Evolutionary conservation across 2,329 filamentous ascomycete genomes (phyloP).

Genomic region (Fusarium lyarnte): DNA sequence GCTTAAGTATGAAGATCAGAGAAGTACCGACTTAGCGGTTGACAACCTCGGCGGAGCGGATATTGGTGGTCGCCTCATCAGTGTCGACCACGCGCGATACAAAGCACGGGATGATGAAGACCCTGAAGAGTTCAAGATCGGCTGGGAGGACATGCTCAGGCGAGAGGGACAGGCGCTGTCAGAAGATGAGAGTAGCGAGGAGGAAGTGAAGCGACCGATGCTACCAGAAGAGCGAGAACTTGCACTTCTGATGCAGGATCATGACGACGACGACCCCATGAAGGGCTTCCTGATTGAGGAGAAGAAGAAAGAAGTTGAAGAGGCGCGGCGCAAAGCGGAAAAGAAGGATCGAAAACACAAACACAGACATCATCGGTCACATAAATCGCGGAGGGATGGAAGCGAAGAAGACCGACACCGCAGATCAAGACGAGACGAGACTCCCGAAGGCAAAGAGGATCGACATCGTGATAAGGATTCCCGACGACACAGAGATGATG

Average conservation of each 20-base stretch:
- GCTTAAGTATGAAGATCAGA: slow-evolving; percentile 97
- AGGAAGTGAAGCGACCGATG: slow-evolving; percentile 66
- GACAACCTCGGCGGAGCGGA: slow-evolving; percentile 92
- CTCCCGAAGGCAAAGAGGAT: slow-evolving; percentile 42
- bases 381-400: slow-evolving; percentile 52
- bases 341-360: slow-evolving; percentile 59
- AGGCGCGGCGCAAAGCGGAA: slow-evolving; percentile 66
- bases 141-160: slow-evolving; percentile 68
- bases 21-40: slow-evolving; percentile 93
- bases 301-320: slow-evolving; percentile 88
- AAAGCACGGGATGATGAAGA: slow-evolving; percentile 85
- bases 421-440: slow-evolving; percentile 53
- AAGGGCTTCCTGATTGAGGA: slow-evolving; percentile 88
- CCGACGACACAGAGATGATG: slow-evolving; percentile 42
- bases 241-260: slow-evolving; percentile 75
- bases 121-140: slow-evolving; percentile 65
- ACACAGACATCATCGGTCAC: slow-evolving; percentile 59
- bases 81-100: slow-evolving; percentile 94
- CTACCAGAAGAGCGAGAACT: slow-evolving; percentile 86
- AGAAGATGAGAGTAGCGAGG: slow-evolving; percentile 58
- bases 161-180: slow-evolving; percentile 58
- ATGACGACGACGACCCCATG: slow-evolving; percentile 98
- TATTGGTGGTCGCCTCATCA: slow-evolving; percentile 80
- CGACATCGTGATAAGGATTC: slow-evolving; percentile 46
- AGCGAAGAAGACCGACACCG: slow-evolving; percentile 44